These are phyloP conservation scores for Pezicula carpinea DNA, from an alignment of 2,329 filamentous ascomycete species.

Conservation along the genomic window DNA sequence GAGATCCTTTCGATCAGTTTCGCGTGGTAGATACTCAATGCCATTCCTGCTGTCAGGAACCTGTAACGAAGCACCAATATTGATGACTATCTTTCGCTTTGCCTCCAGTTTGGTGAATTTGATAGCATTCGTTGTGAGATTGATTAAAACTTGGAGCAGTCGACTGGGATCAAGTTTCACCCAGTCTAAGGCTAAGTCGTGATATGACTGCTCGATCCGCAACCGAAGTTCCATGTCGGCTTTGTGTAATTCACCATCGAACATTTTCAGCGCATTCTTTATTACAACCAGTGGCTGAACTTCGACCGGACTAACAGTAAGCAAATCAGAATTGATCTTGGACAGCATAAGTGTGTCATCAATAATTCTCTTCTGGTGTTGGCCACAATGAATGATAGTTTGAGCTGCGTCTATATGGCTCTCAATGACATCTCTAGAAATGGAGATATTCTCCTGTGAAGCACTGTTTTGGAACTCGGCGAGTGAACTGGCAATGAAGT, in stretches of 20 bases:
- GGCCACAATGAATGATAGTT: slow-evolving; percentile 72
- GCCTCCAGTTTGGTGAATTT: slow-evolving; percentile 70
- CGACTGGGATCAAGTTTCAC: slow-evolving; percentile 68
- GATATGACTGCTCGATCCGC: slow-evolving; percentile 57
- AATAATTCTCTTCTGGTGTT: slow-evolving; percentile 77
- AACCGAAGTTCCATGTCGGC: slow-evolving; percentile 64
- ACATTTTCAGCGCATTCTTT: slow-evolving; percentile 68
- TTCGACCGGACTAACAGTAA: slow-evolving; percentile 67
- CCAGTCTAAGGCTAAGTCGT: slow-evolving; percentile 54
- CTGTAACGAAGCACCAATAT: slow-evolving; percentile 14
- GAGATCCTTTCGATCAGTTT: slow-evolving; percentile 23
- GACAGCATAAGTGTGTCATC: slow-evolving; percentile 70
- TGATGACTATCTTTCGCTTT: slow-evolving; percentile 49
- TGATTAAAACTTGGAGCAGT: slow-evolving; percentile 75
- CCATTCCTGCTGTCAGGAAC: slow-evolving; percentile 9
- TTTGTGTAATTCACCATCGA: slow-evolving; percentile 68
- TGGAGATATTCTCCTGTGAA: slow-evolving; percentile 24
- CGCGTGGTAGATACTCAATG: slow-evolving; percentile 16
- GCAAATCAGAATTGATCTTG: slow-evolving; percentile 70
- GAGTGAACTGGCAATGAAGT: slow-evolving; percentile 57
- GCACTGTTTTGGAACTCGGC: slow-evolving; percentile 28
- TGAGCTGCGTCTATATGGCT: slow-evolving; percentile 69
- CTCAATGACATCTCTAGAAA: slow-evolving; percentile 41
- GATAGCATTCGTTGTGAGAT: slow-evolving; percentile 74
- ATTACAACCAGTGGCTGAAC: slow-evolving; percentile 64